These are phyloP conservation scores for Cyclotella sp. DNA, from an alignment of 108 stramenopile genomes.

Conservation along the genomic window DNA sequence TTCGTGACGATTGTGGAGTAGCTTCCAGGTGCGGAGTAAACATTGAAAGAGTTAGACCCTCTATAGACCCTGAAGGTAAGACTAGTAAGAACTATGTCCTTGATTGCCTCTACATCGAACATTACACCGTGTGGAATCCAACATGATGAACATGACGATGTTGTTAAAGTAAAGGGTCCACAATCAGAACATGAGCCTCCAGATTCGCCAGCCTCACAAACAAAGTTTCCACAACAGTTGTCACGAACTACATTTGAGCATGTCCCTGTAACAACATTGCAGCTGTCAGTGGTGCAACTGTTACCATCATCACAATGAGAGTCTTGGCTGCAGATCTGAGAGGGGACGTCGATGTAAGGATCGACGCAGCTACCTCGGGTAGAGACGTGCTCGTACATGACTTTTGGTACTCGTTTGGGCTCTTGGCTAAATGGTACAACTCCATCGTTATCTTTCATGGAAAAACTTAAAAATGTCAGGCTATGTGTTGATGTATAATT, in stretches of 20 bases:
- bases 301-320: constrained; percentile 5
- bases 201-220: constrained; percentile 21
- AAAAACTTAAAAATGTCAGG: background rate
- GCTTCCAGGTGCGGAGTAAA: constrained; percentile 7
- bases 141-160: background rate
- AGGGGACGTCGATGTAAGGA: background rate
- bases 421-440: constrained; percentile 1
- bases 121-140: background rate
- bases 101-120: constrained; percentile 9
- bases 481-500: background rate
- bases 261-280: background rate
- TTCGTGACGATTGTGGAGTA: background rate
- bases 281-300: background rate
- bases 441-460: background rate
- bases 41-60: background rate
- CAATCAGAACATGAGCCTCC: background rate
- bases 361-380: background rate
- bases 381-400: constrained; percentile 4
- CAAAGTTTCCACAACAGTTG: constrained; percentile 14
- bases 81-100: background rate
- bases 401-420: constrained; percentile 10
- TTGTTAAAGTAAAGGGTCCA: constrained; percentile 12
- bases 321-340: constrained; percentile 1
- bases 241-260: background rate
- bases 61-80: background rate